phyloP scores from a whole-genome alignment of 140 eudicot species.

The Erigeron philadelphicus region DNA sequence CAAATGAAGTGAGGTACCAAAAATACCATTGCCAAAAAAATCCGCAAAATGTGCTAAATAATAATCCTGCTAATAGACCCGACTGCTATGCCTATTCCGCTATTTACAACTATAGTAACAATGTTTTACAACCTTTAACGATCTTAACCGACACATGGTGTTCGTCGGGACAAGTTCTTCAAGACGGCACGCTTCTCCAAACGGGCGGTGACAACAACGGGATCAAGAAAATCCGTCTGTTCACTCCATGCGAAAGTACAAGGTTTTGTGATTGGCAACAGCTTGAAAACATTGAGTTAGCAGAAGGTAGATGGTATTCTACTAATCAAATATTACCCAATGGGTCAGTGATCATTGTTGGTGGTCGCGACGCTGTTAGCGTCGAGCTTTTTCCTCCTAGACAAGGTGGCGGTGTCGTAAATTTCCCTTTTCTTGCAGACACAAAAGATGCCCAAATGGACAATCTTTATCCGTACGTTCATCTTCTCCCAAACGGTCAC shows the following conservation, averaged over 20 bases:
- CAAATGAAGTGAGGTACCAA: constrained; percentile 26
- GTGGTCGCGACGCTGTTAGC: neutral
- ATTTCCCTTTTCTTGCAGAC: neutral
- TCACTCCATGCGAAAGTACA: neutral
- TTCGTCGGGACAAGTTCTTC: constrained; percentile 7
- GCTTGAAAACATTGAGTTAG: neutral
- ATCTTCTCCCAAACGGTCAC: constrained; percentile 11
- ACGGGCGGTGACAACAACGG: neutral
- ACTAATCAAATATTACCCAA: constrained; percentile 3
- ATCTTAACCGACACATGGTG: neutral
- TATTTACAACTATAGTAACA: constrained; percentile 38
- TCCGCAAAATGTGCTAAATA: constrained; percentile 4
- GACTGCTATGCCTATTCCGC: constrained; percentile 74
- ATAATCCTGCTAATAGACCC: neutral
- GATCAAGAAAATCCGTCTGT: constrained; percentile 1
- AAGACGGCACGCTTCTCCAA: neutral
- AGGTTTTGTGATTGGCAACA: constrained; percentile 1
- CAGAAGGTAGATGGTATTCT: constrained; percentile 8
- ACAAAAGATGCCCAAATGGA: neutral
- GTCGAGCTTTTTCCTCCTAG: neutral
- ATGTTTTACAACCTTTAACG: constrained; percentile 29
- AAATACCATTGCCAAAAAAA: constrained; percentile 37
- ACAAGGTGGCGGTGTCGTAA: neutral
- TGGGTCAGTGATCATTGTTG: neutral
- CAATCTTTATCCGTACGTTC: constrained; percentile 7